Conservation (phyloP, 1,139 yeast genomes). For the Sporopachydermia cereana region DNA sequence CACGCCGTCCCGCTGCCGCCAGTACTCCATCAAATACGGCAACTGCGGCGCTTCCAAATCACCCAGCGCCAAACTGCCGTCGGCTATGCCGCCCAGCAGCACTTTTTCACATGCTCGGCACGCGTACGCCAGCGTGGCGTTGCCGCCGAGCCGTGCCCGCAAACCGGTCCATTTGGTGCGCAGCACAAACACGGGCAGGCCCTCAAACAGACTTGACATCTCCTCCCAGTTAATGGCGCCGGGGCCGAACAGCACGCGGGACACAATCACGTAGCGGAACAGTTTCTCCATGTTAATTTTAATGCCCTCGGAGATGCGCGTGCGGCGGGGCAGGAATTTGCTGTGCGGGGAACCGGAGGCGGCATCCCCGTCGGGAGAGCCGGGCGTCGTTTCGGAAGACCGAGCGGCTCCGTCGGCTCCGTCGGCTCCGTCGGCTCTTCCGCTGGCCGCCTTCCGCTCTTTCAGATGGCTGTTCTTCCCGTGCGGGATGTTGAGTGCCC, state of each 20-base stretch:
- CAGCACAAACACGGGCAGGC: neutral
- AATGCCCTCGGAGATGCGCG: neutral
- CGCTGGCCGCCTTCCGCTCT: neutral
- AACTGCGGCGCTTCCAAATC: neutral
- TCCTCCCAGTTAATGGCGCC: constrained; percentile 3
- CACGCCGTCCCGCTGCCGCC: neutral
- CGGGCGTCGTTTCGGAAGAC: too few relatives aligned
- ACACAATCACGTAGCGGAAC: neutral
- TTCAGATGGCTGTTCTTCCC: neutral
- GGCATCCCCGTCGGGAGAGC: too few relatives aligned
- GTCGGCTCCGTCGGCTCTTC: neutral
- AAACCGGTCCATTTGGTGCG: neutral
- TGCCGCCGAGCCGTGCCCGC: constrained; percentile 7
- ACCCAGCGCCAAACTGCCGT: neutral
- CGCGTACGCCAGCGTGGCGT: constrained; percentile 8
- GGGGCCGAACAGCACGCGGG: neutral
- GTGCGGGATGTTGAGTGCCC: neutral
- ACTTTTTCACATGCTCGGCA: constrained; percentile 14
- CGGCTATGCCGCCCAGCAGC: neutral
- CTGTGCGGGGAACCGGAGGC: too few relatives aligned
- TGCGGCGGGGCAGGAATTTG: neutral
- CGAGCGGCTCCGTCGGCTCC: too few relatives aligned
- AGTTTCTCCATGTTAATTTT: neutral
- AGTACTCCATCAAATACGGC: neutral
- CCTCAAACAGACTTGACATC: neutral